Base-by-base conservation (phyloP, 2,329 filamentous ascomycete species). In the Ceratocystis diversiconidia region DNA sequence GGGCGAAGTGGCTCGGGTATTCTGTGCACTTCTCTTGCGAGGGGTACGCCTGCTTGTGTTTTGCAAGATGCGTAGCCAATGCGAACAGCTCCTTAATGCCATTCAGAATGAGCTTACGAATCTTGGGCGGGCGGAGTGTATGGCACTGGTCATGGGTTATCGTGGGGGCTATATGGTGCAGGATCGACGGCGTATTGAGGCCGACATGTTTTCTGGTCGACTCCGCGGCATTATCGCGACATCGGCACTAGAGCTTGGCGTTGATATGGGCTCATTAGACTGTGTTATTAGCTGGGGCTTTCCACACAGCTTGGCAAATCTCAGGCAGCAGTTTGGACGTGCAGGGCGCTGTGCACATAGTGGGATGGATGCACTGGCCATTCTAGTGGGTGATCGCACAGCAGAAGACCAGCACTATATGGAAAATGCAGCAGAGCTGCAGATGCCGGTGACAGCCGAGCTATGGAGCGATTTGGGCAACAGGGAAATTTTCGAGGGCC, bases 361-460 rank as follows among this genome's bases (percentile, higher is more conserved):
- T 30, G 96, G 96, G 73, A 95, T 90, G 72, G 94, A 99, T 74
- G 95, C 92, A 0, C 79, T 99, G 2, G 95, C 91, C 0, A 85
- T 99, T 1, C 78, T 99, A 0, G 84, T 99, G 0, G 94, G 92
- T 1, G 92, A 96, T 72, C 85, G 85, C 69, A 96, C 94, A 70
- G 86, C 92, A 2, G 90, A 90, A 0, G 94, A 99, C 73, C 94
- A 99, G 73, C 86, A 95, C 73, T 99, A 95, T 74, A 99, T 99
- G 94, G 85, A 89, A 68, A 95, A 97, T 69, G 94, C 94, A 0
- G 87, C 94, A 68, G 90, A 96, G 74, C 87, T 99, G 28, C 92
- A 97, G 75, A 94, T 89, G 0, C 90, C 90, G 71, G 91, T 92
- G 0, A 96, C 96, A 69, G 89, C 86, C 69, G 88, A 90, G 73